Evolutionary conservation across 176 grass and related monocot genomes (phyloP).

Genomic region (Rhynchospora pubera): DNA sequence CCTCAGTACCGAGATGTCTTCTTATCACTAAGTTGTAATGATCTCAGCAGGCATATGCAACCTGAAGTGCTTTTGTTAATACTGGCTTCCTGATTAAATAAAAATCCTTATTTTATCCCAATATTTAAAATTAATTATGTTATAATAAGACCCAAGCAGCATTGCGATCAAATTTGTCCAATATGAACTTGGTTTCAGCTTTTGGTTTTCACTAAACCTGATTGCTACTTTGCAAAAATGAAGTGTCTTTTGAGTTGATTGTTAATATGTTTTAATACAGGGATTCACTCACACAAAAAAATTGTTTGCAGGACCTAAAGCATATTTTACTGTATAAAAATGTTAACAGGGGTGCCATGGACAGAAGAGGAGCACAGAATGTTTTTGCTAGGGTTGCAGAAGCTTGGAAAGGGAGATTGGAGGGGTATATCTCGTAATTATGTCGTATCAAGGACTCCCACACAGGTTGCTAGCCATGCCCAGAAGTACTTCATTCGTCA

Average conservation of each 20-base stretch:
- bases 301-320: neutral
- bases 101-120: neutral
- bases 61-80: neutral
- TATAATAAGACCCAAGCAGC: neutral
- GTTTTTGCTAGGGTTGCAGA: conserved; percentile 93
- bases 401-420: conserved; percentile 97
- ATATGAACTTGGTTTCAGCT: neutral
- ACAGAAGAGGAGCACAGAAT: conserved; percentile 98
- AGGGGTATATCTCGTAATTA: conserved; percentile 96
- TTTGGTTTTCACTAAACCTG: neutral
- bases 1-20: neutral
- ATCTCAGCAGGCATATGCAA: neutral
- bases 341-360: conserved; percentile 76
- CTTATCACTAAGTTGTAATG: neutral
- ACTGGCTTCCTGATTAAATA: neutral
- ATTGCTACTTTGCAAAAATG: neutral
- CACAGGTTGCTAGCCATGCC: conserved; percentile 97
- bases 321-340: neutral
- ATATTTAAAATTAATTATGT: neutral
- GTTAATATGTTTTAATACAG: no score
- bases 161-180: neutral
- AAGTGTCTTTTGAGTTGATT: neutral
- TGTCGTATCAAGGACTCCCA: conserved; percentile 94
- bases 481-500: conserved; percentile 99
- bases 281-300: neutral